Percentiles rank a stretch among this genome's conserved stretches.
Conservation (phyloP, 805 yeast genomes). For the Saccharomycodes ludwigii region DNA sequence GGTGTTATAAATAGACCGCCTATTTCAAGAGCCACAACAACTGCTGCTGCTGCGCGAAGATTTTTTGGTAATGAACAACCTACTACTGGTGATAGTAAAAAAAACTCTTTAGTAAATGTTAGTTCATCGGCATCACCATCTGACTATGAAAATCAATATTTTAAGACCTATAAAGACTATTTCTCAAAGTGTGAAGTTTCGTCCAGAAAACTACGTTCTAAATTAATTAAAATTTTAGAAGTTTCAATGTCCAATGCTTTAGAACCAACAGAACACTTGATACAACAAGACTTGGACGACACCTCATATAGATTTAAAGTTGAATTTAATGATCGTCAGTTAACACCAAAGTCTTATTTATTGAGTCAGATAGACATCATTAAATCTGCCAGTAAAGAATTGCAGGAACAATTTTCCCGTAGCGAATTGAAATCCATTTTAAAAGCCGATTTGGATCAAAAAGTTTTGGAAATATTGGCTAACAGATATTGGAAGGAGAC, state of each 20-base stretch:
- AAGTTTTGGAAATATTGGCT: constrained; percentile 75
- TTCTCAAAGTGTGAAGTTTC: constrained; percentile 61
- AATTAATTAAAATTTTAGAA: constrained; percentile 78
- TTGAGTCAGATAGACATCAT: constrained; percentile 84
- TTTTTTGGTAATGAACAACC: not conserved
- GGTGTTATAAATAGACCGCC: constrained; percentile 92
- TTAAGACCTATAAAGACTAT: constrained; percentile 48
- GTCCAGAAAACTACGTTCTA: constrained; percentile 60
- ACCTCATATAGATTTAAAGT: constrained; percentile 88
- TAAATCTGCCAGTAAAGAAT: constrained; percentile 76
- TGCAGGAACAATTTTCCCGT: constrained; percentile 72
- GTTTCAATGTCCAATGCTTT: constrained; percentile 81
- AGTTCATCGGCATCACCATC: not conserved
- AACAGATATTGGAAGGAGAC: constrained; percentile 76
- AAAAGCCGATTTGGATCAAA: constrained; percentile 79
- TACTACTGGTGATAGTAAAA: not conserved
- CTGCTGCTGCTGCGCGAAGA: not conserved
- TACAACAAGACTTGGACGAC: constrained; percentile 87
- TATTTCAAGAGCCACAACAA: constrained; percentile 7
- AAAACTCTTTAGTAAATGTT: not conserved
- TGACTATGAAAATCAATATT: constrained; percentile 48
- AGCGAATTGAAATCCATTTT: constrained; percentile 68
- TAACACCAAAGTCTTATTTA: constrained; percentile 88
- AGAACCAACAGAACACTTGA: constrained; percentile 75
- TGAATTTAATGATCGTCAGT: constrained; percentile 86